Percentiles rank a stretch among this genome's conserved stretches.
phyloP scores from a whole-genome alignment of 345 rosid species.

The Cochlearia excelsa region DNA sequence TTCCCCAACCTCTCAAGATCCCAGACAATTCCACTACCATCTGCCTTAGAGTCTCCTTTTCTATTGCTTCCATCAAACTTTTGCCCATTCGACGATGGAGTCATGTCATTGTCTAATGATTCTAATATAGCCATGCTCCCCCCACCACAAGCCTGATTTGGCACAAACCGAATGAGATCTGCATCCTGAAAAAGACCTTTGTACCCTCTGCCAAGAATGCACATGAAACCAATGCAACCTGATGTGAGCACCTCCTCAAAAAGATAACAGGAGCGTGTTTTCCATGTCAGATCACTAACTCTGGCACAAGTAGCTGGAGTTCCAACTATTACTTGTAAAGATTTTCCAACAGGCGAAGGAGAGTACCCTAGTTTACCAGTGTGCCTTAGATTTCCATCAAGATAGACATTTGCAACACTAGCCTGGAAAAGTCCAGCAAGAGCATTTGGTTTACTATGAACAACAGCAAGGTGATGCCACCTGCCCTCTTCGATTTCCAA shows the following conservation, averaged over 20 bases:
- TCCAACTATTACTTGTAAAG: constrained; percentile 82
- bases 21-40: constrained; percentile 94
- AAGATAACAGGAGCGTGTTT: constrained; percentile 86
- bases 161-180: constrained; percentile 79
- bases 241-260: constrained; percentile 93
- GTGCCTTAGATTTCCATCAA: constrained; percentile 86
- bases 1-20: constrained; percentile 78
- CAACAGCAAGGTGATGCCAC: constrained; percentile 98
- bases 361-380: constrained; percentile 89
- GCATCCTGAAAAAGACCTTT: constrained; percentile 93
- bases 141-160: constrained; percentile 97
- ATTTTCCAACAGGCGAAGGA: constrained; percentile 84
- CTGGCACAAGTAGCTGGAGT: constrained; percentile 68
- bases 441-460: constrained; percentile 95
- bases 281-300: constrained; percentile 75
- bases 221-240: constrained; percentile 87
- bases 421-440: constrained; percentile 96
- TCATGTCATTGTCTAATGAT: constrained; percentile 63
- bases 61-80: constrained; percentile 56
- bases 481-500: constrained; percentile 77
- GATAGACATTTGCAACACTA: constrained; percentile 82
- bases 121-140: constrained; percentile 94
- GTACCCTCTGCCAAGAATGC: constrained; percentile 89
- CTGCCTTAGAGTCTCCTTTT: constrained; percentile 67
- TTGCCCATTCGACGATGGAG: constrained; percentile 51